These are phyloP conservation scores for Penicillium oxalicum DNA, from an alignment of 2,329 filamentous ascomycete species.

Conservation along the genomic window DNA sequence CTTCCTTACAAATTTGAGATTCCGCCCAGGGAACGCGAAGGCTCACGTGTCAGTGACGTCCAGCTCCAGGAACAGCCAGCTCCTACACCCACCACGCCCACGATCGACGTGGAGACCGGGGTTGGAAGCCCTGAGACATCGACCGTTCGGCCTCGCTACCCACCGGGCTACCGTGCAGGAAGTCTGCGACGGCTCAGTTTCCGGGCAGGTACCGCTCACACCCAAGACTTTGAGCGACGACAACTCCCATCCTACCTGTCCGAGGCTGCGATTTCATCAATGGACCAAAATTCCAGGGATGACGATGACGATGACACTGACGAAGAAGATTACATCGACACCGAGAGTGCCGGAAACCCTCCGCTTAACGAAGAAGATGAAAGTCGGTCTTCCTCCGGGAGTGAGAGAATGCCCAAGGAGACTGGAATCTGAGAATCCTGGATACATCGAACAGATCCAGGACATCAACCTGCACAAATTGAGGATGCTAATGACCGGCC, in stretches of 20 bases:
- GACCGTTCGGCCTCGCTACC: constrained; percentile 22
- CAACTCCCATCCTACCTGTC: constrained; percentile 46
- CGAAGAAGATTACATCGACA: constrained; percentile 10
- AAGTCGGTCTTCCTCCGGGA: neutral
- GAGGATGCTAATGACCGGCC: too few relatives aligned
- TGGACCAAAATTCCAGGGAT: constrained; percentile 27
- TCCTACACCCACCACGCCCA: constrained; percentile 13
- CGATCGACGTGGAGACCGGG: constrained; percentile 26
- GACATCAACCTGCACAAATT: too few relatives aligned
- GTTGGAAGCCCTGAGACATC: constrained; percentile 17
- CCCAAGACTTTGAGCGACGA: constrained; percentile 85
- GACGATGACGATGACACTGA: constrained; percentile 8
- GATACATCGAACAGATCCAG: too few relatives aligned
- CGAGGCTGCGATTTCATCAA: constrained; percentile 29
- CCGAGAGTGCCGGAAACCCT: neutral
- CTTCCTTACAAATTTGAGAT: constrained; percentile 63
- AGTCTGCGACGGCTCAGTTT: constrained; percentile 53
- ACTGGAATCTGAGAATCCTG: neutral
- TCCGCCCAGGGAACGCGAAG: constrained; percentile 8
- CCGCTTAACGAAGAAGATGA: neutral
- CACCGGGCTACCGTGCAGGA: constrained; percentile 18
- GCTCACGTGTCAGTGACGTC: constrained; percentile 16
- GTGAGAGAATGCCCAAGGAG: neutral
- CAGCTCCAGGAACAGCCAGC: constrained; percentile 24
- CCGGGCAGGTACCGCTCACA: constrained; percentile 78